Percentiles rank a stretch among this genome's conserved stretches.
Evolutionary conservation across 495 filamentous ascomycete genomes (phyloP).

Genomic region (Aspergillus affinis): DNA sequence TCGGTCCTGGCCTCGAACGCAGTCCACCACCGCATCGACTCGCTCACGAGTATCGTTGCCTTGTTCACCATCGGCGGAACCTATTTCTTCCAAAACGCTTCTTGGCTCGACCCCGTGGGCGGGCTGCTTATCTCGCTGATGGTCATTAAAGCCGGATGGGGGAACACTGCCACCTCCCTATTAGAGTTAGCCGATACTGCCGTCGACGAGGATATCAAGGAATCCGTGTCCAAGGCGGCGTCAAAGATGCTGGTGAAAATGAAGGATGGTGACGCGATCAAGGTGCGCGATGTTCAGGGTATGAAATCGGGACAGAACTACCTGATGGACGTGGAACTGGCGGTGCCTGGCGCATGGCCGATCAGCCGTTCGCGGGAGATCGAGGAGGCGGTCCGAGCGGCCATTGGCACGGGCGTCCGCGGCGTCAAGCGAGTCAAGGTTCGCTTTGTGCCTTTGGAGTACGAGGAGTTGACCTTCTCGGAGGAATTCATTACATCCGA

Average conservation of each 20-base stretch:
- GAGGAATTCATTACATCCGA: constrained; percentile 79
- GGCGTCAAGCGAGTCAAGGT: constrained; percentile 80
- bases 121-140: constrained; percentile 87
- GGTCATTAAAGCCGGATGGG: constrained; percentile 87
- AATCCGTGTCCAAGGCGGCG: constrained; percentile 63
- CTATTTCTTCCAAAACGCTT: constrained; percentile 78
- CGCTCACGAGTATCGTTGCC: constrained; percentile 89
- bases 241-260: constrained; percentile 55
- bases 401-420: constrained; percentile 69
- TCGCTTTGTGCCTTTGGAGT: constrained; percentile 71
- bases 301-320: constrained; percentile 96
- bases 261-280: constrained; percentile 41
- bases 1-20: constrained; percentile 97
- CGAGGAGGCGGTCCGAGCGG: constrained; percentile 68
- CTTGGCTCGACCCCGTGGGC: constrained; percentile 94
- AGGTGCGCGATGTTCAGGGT: constrained; percentile 73
- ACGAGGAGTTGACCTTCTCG: constrained; percentile 50
- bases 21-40: constrained; percentile 93
- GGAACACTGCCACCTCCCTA: constrained; percentile 77
- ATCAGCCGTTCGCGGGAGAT: constrained; percentile 64
- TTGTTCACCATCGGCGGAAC: constrained; percentile 82
- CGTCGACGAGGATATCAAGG: constrained; percentile 78
- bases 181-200: constrained; percentile 87
- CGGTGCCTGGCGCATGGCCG: constrained; percentile 69
- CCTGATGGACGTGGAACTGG: constrained; percentile 81